Evolutionary conservation across 805 yeast genomes (phyloP).

Genomic region (Myxozyma vanderwaltii): DNA sequence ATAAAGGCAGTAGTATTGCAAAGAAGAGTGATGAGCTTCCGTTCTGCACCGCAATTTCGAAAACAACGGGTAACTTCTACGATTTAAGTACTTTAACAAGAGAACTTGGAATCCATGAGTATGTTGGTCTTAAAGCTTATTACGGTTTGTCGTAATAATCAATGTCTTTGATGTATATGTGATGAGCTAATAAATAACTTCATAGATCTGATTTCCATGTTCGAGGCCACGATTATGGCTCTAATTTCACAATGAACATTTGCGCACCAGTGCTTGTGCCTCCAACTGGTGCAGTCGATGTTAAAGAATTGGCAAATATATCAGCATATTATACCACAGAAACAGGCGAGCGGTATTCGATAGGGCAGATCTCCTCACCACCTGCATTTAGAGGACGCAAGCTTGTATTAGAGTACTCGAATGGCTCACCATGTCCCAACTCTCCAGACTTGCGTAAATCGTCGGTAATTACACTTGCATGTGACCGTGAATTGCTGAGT

Average conservation of each 20-base stretch:
- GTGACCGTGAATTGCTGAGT: conserved; percentile 73
- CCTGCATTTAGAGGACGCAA: conserved; percentile 75
- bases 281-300: conserved; percentile 42
- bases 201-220: conserved; percentile 59
- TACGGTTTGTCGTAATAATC: not conserved
- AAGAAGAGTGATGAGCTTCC: conserved; percentile 9
- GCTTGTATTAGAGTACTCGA: conserved; percentile 65
- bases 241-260: conserved; percentile 73
- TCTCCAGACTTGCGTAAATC: conserved; percentile 58
- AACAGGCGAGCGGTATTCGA: conserved; percentile 51
- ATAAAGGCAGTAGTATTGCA: not conserved
- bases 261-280: conserved; percentile 58
- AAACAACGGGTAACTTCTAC: conserved; percentile 45
- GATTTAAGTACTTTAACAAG: conserved; percentile 48
- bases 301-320: conserved; percentile 44
- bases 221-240: conserved; percentile 67
- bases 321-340: conserved; percentile 61
- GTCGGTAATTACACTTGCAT: conserved; percentile 68
- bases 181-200: too few relatives aligned
- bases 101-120: conserved; percentile 39
- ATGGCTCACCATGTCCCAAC: conserved; percentile 56
- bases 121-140: not conserved
- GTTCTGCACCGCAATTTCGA: conserved; percentile 40
- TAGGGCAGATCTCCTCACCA: conserved; percentile 54
- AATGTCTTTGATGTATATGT: too few relatives aligned